phyloP scores from a whole-genome alignment of 331 rosid species.

The Stylosanthes scabra region DNA sequence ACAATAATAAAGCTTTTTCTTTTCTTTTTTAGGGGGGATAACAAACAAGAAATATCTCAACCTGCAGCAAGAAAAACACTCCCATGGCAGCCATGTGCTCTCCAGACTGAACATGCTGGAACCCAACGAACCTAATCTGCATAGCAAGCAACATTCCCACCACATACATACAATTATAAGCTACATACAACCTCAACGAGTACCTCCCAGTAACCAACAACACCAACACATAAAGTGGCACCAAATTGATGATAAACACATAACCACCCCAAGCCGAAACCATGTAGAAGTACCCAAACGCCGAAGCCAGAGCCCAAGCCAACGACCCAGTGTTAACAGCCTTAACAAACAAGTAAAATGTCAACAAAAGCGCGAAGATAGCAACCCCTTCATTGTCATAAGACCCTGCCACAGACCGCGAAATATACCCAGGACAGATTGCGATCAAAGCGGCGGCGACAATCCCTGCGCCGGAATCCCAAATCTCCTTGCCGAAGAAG shows the following conservation, averaged over 20 bases:
- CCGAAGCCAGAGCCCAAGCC: conserved; percentile 91
- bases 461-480: conserved; percentile 98
- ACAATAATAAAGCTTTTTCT: not conserved
- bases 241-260: conserved; percentile 87
- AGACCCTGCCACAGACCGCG: conserved; percentile 97
- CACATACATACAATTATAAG: conserved; percentile 90
- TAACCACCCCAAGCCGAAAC: conserved; percentile 99
- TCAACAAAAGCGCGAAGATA: conserved; percentile 78
- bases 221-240: conserved; percentile 92
- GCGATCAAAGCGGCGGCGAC: conserved; percentile 97
- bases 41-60: conserved; percentile 17
- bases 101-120: conserved; percentile 98
- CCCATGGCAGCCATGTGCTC: conserved; percentile 99
- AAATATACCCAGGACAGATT: conserved; percentile 95
- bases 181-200: conserved; percentile 89
- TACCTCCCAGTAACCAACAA: conserved; percentile 89
- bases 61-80: conserved; percentile 98
- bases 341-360: conserved; percentile 90
- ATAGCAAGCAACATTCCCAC: conserved; percentile 97
- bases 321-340: conserved; percentile 93
- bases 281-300: conserved; percentile 97
- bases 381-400: conserved; percentile 98
- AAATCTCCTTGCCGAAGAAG: conserved; percentile 87
- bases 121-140: conserved; percentile 99
- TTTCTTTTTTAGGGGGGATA: not conserved